These are phyloP conservation scores for Panellus pusillus DNA, from an alignment of 768 basidiomycete species.

Conservation along the genomic window DNA sequence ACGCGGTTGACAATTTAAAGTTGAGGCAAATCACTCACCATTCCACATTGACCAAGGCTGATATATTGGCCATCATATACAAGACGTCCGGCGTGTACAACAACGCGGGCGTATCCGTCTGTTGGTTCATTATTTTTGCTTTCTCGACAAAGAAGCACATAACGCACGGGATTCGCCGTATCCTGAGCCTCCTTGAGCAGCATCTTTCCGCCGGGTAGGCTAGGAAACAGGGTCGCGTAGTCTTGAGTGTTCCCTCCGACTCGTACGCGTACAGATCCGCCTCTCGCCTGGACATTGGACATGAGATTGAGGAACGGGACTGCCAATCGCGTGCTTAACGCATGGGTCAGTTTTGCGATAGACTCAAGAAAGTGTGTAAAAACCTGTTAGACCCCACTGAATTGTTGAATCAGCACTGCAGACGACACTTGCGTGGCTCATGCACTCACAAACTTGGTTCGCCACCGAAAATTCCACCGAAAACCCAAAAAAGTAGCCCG, in stretches of 20 bases:
- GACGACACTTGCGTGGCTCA: neutral
- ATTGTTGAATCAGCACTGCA: slow-evolving; percentile 3
- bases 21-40: slow-evolving; percentile 38
- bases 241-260: slow-evolving; percentile 75
- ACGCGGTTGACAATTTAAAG: too few species aligned
- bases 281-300: slow-evolving; percentile 55
- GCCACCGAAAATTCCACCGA: slow-evolving; percentile 48
- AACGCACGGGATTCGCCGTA: slow-evolving; percentile 41
- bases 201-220: slow-evolving; percentile 37
- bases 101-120: slow-evolving; percentile 72
- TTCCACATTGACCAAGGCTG: slow-evolving; percentile 54
- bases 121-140: neutral
- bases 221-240: slow-evolving; percentile 40
- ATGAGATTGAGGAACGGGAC: slow-evolving; percentile 69
- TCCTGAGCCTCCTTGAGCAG: slow-evolving; percentile 48
- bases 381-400: slow-evolving; percentile 57
- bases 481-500: slow-evolving; percentile 38
- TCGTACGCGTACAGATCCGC: slow-evolving; percentile 54
- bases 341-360: slow-evolving; percentile 13
- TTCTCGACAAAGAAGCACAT: neutral
- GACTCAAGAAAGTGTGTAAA: slow-evolving; percentile 19
- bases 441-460: slow-evolving; percentile 35
- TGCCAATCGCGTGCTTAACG: slow-evolving; percentile 43
- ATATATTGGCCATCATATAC: slow-evolving; percentile 65
- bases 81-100: slow-evolving; percentile 66